phyloP scores from a whole-genome alignment of 2,329 filamentous ascomycete genomes.

The Penicillium capsulatum region DNA sequence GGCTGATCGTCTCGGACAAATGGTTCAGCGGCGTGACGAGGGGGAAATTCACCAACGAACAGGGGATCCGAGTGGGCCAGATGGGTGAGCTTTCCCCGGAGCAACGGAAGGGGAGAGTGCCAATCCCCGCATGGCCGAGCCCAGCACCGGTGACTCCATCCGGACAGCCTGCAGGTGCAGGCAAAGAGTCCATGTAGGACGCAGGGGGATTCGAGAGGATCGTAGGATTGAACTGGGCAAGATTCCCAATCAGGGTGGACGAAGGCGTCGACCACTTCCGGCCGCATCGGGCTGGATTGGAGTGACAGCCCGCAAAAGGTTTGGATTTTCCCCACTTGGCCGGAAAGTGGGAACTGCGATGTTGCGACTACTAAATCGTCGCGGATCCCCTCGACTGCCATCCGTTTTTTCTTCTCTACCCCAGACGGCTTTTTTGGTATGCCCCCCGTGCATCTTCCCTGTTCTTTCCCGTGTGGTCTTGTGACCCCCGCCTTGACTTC shows the following conservation, averaged over 20 bases:
- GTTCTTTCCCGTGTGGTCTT: not conserved
- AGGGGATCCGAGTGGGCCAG: not conserved
- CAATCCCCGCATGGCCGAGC: constrained; percentile 35
- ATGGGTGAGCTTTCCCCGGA: constrained; percentile 28
- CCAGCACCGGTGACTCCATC: constrained; percentile 9
- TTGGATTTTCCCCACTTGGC: constrained; percentile 4
- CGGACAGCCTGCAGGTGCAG: too few relatives aligned
- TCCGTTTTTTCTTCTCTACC: constrained; percentile 3
- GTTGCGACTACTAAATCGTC: constrained; percentile 10
- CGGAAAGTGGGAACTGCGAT: not conserved
- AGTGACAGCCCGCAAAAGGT: not conserved
- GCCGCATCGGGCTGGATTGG: not conserved
- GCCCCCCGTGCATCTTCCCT: constrained; percentile 5
- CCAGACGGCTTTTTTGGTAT: not conserved
- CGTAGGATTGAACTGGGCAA: too few relatives aligned
- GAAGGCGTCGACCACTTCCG: too few relatives aligned
- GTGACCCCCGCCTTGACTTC: not conserved
- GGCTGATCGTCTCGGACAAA: constrained; percentile 14
- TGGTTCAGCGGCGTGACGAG: constrained; percentile 3
- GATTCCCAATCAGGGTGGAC: too few relatives aligned
- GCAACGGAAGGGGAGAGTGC: constrained; percentile 31
- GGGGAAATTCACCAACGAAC: not conserved
- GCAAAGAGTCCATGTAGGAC: too few relatives aligned
- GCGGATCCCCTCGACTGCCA: constrained; percentile 7
- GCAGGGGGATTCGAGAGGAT: too few relatives aligned